Base-by-base conservation (phyloP, 495 filamentous ascomycete species). In the Penicillium verhagenii region DNA sequence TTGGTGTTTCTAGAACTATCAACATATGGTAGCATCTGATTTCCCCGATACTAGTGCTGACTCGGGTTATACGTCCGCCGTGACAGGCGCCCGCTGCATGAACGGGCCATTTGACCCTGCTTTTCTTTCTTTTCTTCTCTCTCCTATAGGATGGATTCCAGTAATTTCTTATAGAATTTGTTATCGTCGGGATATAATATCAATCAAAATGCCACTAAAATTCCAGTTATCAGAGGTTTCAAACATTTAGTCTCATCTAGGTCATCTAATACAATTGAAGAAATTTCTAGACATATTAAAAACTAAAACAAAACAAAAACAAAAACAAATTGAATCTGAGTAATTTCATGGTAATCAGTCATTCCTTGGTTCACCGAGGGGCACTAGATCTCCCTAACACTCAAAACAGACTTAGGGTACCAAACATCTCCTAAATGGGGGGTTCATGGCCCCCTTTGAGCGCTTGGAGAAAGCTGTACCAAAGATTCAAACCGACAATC, bases 21-120 rank as follows among this genome's bases (percentile, higher is more conserved):
- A n/a, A n/a, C n/a, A n/a, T n/a, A n/a, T n/a, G n/a, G n/a, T n/a
- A n/a, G n/a, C n/a, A n/a, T n/a, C 8, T 31, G 54, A 45, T 44
- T 45, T 14, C 2, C 7, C 52, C 51, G 47, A 52, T 57, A 38
- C 58, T 61, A 61, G 58, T 57, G 54, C 58, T 57, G 58, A 61
- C 58, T 57, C 16, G 50, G 54, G 54, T 33, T 37, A 44, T 51
- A 49, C 37, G 40, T 50, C 51, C 50, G 54, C 47, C 44, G 40
- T 31, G 29, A 9, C 33, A 39, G 42, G 37, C 31, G 6, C 25
- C 13, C 14, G 24, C 11, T 45, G 25, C 28, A 53, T 35, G 35
- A 47, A 52, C 54, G 47, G 53, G 35, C 46, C 25, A 44, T 48
- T n/a, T 55, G 33, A 18, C 46, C 33, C 38, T 10, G 16, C 21